Evolutionary conservation across 2,329 filamentous ascomycete species (phyloP), one percentile per base, ranked within the genome.

Genomic region (Purpureocillium lavendulum): DNA sequence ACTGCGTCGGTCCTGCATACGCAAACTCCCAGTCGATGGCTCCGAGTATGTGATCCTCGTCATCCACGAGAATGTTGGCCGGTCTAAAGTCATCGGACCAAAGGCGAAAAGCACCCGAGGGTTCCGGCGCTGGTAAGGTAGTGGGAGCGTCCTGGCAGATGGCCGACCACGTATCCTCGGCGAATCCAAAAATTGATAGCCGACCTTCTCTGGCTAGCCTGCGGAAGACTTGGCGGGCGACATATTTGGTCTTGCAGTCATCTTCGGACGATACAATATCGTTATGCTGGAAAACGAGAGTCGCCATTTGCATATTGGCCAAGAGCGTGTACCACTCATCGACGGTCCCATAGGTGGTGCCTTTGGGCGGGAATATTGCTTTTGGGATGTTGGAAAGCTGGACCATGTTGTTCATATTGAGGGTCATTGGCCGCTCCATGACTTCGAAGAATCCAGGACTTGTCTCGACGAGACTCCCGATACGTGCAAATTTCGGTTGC

Each of bases 181-280:
- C 16, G 33, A 59, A 59, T 1, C 56, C 51, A 35, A 60, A 56
- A 1, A 29, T 40, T 4, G 54, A 56, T 0, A 56, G 45, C 4
- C 42, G 43, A 2, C 52, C 53, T 40, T 54, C 31, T 36, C 46
- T 49, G 5, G 56, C 57, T 4, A 64, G 40, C 32, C 47, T 58
- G 5, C 59, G 61, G 42, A 69, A 68, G 1, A 69, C 45, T 17
- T 62, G 57, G 4, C 63, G 62, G 4, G 62, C 58, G 3, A 67
- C 55, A 38, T 66, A 67, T 41, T 70, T 69, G 18, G 60, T 62
- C 4, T 60, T 53, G 35, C 57, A 62, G 40, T 70, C 65, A 12
- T 63, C 59, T 17, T 56, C 62, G 2, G 55, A 51, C 0, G 42
- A 39, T 3, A 66, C 49, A 1, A 58, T 46, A 31, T 66, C 57